Evolutionary conservation across 2,329 filamentous ascomycete species (phyloP), one percentile per base, ranked within the genome.

Genomic region (Ophiostoma populinum): DNA sequence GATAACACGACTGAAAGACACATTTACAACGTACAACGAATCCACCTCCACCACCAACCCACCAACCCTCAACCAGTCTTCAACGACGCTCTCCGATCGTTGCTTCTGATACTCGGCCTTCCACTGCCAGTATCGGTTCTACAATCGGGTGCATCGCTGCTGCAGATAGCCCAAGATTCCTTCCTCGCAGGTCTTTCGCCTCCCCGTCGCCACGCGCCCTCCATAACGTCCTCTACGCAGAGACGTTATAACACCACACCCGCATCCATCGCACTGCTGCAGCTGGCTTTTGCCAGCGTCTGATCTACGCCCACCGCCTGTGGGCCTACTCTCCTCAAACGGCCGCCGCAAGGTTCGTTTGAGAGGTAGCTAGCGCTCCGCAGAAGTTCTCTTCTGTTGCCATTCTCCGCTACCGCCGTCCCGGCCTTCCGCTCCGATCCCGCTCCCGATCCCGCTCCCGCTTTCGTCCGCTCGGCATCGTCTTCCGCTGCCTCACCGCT

Each of bases 281-380:
- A 73, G 79, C 80, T 85, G 80, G 81, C 80, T 79, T 70, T 71
- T 24, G 80, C 83, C 80, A 87, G 79, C 80, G 70, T 69, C 30
- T 65, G 58, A 59, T 52, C 48, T 50, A 58, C 57, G 57, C 60
- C 63, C 62, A 68, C 64, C 59, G 70, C 67, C 70, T 73, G 79
- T 90, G 83, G 82, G 83, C 81, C 83, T 90, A 85, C 82, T 90
- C 80, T 86, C 31, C 81, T 86, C 81, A 80, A 75, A 70, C 83
- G 80, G 68, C 80, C 80, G 68, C 77, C 74, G 73, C 79, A 83
- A 78, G 72, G 79, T 86, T 86, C 82, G 81, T 87, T 83, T 92
- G 82, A 74, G 82, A 70, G 75, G 80, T 75, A 92, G 85, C 83
- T 80, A 85, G 83, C 81, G 85, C 83, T 90, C 80, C 80, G 79